phyloP scores from a whole-genome alignment of 345 rosid genomes.

The Schrenkiella parvula region DNA sequence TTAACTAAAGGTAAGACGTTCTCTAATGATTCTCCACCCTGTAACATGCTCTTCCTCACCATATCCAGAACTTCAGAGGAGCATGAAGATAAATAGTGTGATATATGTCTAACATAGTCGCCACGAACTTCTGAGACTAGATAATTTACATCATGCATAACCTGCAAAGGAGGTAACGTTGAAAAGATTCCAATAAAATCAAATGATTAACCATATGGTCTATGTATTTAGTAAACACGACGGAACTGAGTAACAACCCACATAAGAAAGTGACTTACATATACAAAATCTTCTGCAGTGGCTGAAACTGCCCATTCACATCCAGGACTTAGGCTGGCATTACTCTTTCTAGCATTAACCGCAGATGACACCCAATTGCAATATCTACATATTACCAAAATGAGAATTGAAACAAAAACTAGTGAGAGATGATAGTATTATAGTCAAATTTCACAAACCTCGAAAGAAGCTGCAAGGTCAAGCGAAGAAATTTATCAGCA shows the following conservation, averaged over 20 bases:
- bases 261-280: slow-evolving; percentile 43
- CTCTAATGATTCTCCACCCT: slow-evolving; percentile 54
- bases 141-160: slow-evolving; percentile 71
- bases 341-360: slow-evolving; percentile 53
- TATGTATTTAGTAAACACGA: neutral
- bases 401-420: neutral
- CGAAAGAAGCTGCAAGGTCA: slow-evolving; percentile 88
- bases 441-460: slow-evolving; percentile 46
- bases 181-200: slow-evolving; percentile 14
- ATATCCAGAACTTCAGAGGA: slow-evolving; percentile 57
- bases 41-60: slow-evolving; percentile 70
- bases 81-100: slow-evolving; percentile 61
- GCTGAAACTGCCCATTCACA: slow-evolving; percentile 85
- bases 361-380: slow-evolving; percentile 84
- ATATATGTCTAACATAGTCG: slow-evolving; percentile 53
- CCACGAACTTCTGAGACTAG: slow-evolving; percentile 63
- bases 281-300: slow-evolving; percentile 68
- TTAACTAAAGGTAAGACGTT: slow-evolving; percentile 49
- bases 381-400: slow-evolving; percentile 45
- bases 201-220: neutral
- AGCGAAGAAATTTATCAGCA: slow-evolving; percentile 96
- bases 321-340: slow-evolving; percentile 54
- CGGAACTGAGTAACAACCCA: slow-evolving; percentile 17
- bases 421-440: neutral
- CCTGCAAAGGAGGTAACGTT: slow-evolving; percentile 47